Conservation (phyloP, 2,329 filamentous ascomycete species). For the Harringtonia lauricola region DNA sequence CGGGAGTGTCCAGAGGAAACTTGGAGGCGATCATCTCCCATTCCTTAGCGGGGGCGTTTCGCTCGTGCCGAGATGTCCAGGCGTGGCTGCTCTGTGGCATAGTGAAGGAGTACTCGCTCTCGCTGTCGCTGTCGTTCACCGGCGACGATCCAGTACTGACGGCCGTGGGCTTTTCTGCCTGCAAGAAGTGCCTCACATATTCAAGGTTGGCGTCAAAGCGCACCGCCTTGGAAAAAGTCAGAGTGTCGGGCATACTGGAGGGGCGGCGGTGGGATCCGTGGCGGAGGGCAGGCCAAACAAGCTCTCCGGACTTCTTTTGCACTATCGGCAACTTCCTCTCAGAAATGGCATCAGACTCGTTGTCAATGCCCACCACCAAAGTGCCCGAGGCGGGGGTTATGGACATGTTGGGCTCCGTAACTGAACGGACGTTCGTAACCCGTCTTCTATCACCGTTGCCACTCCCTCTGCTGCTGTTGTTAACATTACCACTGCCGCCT, state of each 20-base stretch:
- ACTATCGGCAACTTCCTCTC: slow-evolving; percentile 51
- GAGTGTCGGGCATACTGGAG: slow-evolving; percentile 94
- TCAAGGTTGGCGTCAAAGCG: slow-evolving; percentile 95
- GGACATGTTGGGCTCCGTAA: slow-evolving; percentile 41
- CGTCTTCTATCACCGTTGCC: slow-evolving; percentile 23
- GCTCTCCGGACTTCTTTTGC: slow-evolving; percentile 94
- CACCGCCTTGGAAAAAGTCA: slow-evolving; percentile 88
- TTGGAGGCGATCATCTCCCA: slow-evolving; percentile 83
- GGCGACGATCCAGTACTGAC: slow-evolving; percentile 92
- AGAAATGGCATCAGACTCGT: slow-evolving; percentile 61
- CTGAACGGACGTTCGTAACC: slow-evolving; percentile 39
- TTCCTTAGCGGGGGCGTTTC: slow-evolving; percentile 47
- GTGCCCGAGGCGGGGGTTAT: too few species aligned
- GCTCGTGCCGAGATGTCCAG: slow-evolving; percentile 25
- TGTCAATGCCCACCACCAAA: slow-evolving; percentile 51
- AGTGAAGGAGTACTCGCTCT: slow-evolving; percentile 79
- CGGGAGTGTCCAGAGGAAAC: slow-evolving; percentile 59
- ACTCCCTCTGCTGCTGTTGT: slow-evolving; percentile 37
- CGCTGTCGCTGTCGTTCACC: slow-evolving; percentile 76
- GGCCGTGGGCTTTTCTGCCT: slow-evolving; percentile 84
- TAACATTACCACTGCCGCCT: slow-evolving; percentile 15
- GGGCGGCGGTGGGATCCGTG: slow-evolving; percentile 67
- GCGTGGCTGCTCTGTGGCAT: slow-evolving; percentile 4
- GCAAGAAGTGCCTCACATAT: slow-evolving; percentile 89
- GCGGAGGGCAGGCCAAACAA: slow-evolving; percentile 84